Evolutionary conservation across 768 basidiomycete species (phyloP), one percentile per base, ranked within the genome.

Genomic region (Calocera viscosa): DNA sequence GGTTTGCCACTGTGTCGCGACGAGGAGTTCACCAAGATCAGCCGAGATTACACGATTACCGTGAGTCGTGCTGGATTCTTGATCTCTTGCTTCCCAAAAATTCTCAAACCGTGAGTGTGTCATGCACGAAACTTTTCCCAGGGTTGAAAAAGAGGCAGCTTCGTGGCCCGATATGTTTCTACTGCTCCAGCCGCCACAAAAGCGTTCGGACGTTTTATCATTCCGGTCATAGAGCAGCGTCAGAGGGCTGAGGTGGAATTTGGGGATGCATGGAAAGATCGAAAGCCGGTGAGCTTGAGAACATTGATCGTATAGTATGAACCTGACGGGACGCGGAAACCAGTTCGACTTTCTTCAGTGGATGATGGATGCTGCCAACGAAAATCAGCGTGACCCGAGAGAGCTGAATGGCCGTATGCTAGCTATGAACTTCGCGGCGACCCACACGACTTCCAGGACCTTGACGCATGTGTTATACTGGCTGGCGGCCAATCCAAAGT

Each of bases 251-350:
- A 40, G 19, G 30, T 40, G n/a, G 63, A 66, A 63, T 24, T 40
- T 1, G 69, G 69, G 1, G 32, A 40, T 0, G 67, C 68, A 30
- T 69, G 64, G 64, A 30, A 63, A 16, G 68, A 26, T 49, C 49
- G 35, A 0, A 69, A 67, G 40, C 72, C 70, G 17, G 71, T 72
- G 47, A 17, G 68, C 22, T 49, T n/a, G n/a, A n/a, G 70, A 70
- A 70, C 12, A 72, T 0, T 41, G 71, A 32, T n/a, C n/a, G 34
- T 53, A 30, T 63, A 1, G 35, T 22, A 22, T 39, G 17, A 11
- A 30, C 41, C 17, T 19, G 39, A 68, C 70, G n/a, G 12, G 67
- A 69, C 63, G 0, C 65, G 49, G 26, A 19, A 34, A 22, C 33
- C 60, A 53, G 1, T 34, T 49, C n/a, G 66, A 66, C 26, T 66